phyloP scores from a whole-genome alignment of 2,329 filamentous ascomycete species.

The Fusarium burgessii region DNA sequence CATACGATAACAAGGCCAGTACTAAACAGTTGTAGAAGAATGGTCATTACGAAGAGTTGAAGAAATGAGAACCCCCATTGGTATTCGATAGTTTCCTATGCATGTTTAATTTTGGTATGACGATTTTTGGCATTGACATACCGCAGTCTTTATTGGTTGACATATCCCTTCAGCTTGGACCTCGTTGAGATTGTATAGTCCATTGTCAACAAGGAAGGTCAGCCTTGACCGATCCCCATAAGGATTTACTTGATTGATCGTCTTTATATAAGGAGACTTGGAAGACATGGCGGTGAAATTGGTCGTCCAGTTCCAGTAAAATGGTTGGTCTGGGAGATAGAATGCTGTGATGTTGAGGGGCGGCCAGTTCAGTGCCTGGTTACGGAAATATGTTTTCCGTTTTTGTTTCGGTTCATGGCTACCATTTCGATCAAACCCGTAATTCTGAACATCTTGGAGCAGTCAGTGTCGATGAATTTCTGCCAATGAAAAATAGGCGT shows the following conservation, averaged over 20 bases:
- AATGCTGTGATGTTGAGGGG: constrained; percentile 12
- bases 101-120: accelerated
- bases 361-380: neutral
- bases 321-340: neutral
- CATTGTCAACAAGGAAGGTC: neutral
- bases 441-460: neutral
- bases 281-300: neutral
- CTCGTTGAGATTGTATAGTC: accelerated
- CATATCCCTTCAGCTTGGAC: neutral
- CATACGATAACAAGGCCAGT: neutral
- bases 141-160: constrained; percentile 3
- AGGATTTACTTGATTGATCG: neutral
- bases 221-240: accelerated
- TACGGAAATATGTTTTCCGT: neutral
- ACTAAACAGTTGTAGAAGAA: neutral
- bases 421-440: neutral
- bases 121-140: accelerated
- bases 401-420: too few species aligned
- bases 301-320: neutral
- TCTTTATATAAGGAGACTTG: neutral
- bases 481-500: neutral
- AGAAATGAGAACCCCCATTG: constrained; percentile 28
- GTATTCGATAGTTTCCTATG: neutral
- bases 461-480: neutral
- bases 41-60: neutral